A percentile compares a stretch with the other conserved stretches of the same genome.
phyloP scores from a whole-genome alignment of 1,284 basidiomycete genomes.

The Xerocomus nothofagi region DNA sequence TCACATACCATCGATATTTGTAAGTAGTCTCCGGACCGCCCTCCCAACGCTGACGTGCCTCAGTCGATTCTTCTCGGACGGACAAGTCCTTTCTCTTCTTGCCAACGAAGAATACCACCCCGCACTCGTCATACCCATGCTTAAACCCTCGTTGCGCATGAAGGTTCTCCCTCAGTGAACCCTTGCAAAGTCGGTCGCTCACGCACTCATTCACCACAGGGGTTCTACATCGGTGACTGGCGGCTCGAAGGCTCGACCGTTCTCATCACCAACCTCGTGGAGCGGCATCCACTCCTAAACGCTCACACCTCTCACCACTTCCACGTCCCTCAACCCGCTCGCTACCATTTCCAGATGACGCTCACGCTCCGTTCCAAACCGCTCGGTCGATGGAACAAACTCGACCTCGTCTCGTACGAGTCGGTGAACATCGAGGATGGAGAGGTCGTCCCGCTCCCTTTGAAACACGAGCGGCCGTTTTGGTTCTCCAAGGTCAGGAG shows the following conservation, averaged over 20 bases:
- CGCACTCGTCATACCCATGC: slow-evolving; percentile 71
- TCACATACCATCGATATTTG: slow-evolving; percentile 85
- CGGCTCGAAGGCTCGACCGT: slow-evolving; percentile 57
- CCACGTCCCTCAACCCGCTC: slow-evolving; percentile 26
- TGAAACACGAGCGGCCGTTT: slow-evolving; percentile 86
- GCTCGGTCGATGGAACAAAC: slow-evolving; percentile 85
- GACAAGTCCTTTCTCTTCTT: slow-evolving; percentile 82
- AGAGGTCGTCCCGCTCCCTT: slow-evolving; percentile 66
- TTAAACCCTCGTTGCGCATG: slow-evolving; percentile 75
- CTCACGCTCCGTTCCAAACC: slow-evolving; percentile 77
- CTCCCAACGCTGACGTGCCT: slow-evolving; percentile 9
- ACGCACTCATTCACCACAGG: slow-evolving; percentile 42
- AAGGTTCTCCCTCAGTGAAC: slow-evolving; percentile 52
- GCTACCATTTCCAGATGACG: slow-evolving; percentile 87
- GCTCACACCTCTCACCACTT: slow-evolving; percentile 22
- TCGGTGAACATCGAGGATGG: slow-evolving; percentile 75
- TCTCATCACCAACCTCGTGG: slow-evolving; percentile 61
- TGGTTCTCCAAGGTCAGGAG: slow-evolving; percentile 89
- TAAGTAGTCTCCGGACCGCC: slow-evolving; percentile 37
- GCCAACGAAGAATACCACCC: slow-evolving; percentile 81
- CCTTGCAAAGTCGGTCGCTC: background rate
- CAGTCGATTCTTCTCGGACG: slow-evolving; percentile 87
- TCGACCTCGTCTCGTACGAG: slow-evolving; percentile 76
- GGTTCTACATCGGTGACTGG: slow-evolving; percentile 71
- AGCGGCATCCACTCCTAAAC: slow-evolving; percentile 42